These are phyloP conservation scores for Beta corolliflora DNA, from an alignment of 179 eudicot species.

Conservation along the genomic window DNA sequence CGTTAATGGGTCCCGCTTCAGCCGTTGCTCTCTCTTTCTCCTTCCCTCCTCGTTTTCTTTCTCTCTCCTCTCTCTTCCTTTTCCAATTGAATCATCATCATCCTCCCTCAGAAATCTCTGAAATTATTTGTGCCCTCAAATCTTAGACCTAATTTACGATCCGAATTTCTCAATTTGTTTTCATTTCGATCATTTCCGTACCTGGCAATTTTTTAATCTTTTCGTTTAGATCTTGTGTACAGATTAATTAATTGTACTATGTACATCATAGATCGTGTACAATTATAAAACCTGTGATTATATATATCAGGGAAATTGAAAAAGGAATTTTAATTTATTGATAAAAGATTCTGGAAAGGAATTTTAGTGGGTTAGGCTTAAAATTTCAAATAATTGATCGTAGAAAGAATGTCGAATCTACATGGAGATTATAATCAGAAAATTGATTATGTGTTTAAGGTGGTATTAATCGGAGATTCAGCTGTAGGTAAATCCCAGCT, in stretches of 20 bases:
- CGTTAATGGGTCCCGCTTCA: slow-evolving; percentile 44
- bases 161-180: neutral
- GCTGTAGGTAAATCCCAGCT: slow-evolving; percentile 81
- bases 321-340: no score
- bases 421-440: slow-evolving; percentile 59
- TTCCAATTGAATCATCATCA: slow-evolving; percentile 14
- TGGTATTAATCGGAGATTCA: slow-evolving; percentile 75
- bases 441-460: slow-evolving; percentile 77
- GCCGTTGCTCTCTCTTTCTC: slow-evolving; percentile 32
- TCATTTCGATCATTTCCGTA: neutral
- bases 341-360: neutral
- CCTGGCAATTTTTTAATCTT: neutral
- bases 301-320: no score
- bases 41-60: neutral
- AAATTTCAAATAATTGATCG: neutral
- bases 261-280: neutral
- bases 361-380: neutral
- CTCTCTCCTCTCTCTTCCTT: slow-evolving; percentile 4
- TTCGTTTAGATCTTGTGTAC: neutral
- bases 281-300: neutral
- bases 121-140: slow-evolving; percentile 15
- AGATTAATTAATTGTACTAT: neutral
- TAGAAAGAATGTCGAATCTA: slow-evolving; percentile 49
- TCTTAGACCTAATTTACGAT: slow-evolving; percentile 23
- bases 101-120: neutral